Base-by-base conservation (phyloP, 352 stramenopile genomes). In the Pythium dissimile region DNA sequence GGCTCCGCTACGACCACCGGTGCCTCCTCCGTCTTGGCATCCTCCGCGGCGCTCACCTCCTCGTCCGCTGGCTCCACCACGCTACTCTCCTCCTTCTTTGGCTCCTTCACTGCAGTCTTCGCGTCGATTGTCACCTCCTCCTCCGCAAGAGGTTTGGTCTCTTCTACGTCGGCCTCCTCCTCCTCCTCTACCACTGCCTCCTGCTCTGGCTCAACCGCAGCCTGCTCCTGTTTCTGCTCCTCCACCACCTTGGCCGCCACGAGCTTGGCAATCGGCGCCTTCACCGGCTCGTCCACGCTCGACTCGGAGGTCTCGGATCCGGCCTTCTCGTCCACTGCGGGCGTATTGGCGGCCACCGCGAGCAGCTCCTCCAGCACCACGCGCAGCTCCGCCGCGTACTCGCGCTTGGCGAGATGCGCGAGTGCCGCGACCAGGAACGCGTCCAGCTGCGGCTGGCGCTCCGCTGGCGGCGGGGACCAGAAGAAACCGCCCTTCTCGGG, bases 401-500 rank as follows among this genome's bases (percentile, higher is more conserved):
- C 45, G 9, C 66, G 66, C 62, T 75, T 68, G 42, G 73, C 69
- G 34, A 80, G 81, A 49, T 85, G 77, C 51, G 67, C 66, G n/a
- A 89, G 53, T 28, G 67, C 76, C 35, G 68, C 71, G 44, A 75
- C 48, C 34, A 91, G 20, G 50, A 91, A 91, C 20, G 83, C 79
- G 50, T 89, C 66, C 30, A 91, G 67, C 48, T 86, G 73, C 27
- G 68, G 64, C 57, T 86, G 69, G 9, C 81, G 77, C 52, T 87
- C 67, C 41, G 75, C 64, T 3, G 81, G 81, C 28, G 66, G 32
- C 16, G 79, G 75, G 26, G 73, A 80, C 61, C 72, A 88, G 69
- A 87, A 89, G 26, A 88, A 55, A 20, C 64, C 54, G 31, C 78
- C 73, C 47, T 89, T 89, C 53, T 75, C 72, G 0, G 81, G 81